Conservation (phyloP, 352 stramenopile genomes). For the Globisporangium heterothallicum region DNA sequence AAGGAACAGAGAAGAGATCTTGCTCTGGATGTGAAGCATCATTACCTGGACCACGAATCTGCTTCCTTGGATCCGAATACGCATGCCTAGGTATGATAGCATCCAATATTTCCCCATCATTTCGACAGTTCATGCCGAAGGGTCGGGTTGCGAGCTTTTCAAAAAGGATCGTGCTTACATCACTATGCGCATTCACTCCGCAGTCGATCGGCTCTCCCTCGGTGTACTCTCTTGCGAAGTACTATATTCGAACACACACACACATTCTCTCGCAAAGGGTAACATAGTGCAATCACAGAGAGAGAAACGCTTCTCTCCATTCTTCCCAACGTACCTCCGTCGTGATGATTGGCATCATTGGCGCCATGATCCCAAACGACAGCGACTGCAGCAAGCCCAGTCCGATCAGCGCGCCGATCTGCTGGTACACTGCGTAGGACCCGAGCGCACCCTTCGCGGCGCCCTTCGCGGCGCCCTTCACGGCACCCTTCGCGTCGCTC, state of each 20-base stretch:
- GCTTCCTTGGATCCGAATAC: conserved; percentile 61
- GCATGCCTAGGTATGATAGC: conserved; percentile 30
- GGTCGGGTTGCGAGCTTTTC: neutral
- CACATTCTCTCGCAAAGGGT: neutral
- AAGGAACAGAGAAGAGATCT: too few species aligned
- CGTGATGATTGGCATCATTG: conserved; percentile 58
- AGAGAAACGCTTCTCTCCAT: too few species aligned
- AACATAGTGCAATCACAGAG: neutral
- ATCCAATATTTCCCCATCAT: neutral
- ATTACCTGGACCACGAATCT: conserved; percentile 63
- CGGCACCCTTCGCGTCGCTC: neutral
- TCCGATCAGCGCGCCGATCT: conserved; percentile 35
- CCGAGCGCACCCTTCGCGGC: neutral
- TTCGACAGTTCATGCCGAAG: conserved; percentile 2
- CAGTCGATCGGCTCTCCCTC: conserved; percentile 51
- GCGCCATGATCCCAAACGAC: conserved; percentile 61
- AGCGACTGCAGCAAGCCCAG: conserved; percentile 44
- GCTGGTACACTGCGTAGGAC: conserved; percentile 15
- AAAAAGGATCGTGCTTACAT: conserved; percentile 19
- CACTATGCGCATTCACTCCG: conserved; percentile 30
- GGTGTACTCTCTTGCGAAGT: conserved; percentile 60
- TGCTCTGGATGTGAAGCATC: neutral
- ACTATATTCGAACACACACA: conserved; percentile 26
- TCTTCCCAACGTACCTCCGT: conserved; percentile 60
- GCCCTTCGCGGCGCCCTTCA: neutral